Evolutionary conservation across 1,139 yeast species (phyloP).

Genomic region (Taphrina wiesneri): DNA sequence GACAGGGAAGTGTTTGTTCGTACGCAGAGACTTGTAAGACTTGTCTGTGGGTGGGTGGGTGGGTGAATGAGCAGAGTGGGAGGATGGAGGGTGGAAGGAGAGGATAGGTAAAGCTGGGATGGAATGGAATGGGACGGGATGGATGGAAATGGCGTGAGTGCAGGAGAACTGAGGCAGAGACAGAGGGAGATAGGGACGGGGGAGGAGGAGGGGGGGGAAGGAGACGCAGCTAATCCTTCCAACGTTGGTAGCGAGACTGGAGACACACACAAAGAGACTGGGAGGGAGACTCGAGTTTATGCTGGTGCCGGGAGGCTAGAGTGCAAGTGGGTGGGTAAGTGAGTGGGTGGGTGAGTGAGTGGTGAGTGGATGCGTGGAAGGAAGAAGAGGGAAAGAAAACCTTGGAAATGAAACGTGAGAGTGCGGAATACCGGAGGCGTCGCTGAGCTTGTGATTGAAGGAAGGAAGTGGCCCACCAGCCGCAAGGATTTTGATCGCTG

Average conservation of each 20-base stretch:
- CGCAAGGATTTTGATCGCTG: not conserved
- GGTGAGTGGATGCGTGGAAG: no score
- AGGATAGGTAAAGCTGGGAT: conserved; percentile 4
- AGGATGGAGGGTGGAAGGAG: not conserved
- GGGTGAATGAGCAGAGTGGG: not conserved
- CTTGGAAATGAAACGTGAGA: not conserved
- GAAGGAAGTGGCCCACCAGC: not conserved
- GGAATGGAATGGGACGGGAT: conserved; percentile 3
- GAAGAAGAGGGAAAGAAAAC: not conserved
- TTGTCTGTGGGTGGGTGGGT: no score
- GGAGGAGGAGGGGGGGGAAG: not conserved
- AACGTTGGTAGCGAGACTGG: not conserved
- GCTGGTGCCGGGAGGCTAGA: no score
- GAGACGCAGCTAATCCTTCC: not conserved
- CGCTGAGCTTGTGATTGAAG: not conserved
- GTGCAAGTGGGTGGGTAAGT: no score
- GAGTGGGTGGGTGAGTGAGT: no score
- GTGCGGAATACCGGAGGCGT: not conserved
- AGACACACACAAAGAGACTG: not conserved
- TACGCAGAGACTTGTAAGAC: no score
- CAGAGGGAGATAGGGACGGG: not conserved
- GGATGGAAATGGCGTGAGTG: conserved; percentile 19
- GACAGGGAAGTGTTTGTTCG: no score
- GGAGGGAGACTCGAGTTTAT: no score
- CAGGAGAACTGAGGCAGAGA: not conserved